Conservation (phyloP, 768 basidiomycete species). For the Cyathus striatus region DNA sequence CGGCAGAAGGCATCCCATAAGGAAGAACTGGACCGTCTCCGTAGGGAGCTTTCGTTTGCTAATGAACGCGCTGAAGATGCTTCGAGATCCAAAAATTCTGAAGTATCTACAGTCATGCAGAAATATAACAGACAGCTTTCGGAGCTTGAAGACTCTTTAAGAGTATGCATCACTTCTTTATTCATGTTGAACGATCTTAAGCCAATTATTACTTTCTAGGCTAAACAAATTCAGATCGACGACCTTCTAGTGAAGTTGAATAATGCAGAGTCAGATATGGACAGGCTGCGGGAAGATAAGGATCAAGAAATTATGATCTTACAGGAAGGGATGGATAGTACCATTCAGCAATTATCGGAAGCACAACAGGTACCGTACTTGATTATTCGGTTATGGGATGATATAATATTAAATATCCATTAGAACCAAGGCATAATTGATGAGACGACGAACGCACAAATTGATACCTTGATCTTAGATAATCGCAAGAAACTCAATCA, state of each 20-base stretch:
- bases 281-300: constrained; percentile 87
- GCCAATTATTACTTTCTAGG: constrained; percentile 33
- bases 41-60: constrained; percentile 89
- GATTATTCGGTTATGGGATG: not conserved
- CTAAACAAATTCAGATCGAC: constrained; percentile 96
- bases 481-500: constrained; percentile 97
- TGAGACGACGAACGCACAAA: constrained; percentile 92
- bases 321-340: constrained; percentile 92
- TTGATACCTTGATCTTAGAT: constrained; percentile 94
- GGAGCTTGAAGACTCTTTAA: constrained; percentile 93
- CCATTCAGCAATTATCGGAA: constrained; percentile 83
- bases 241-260: constrained; percentile 83
- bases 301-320: constrained; percentile 95
- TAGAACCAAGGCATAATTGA: constrained; percentile 83
- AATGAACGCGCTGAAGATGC: constrained; percentile 98
- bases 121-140: constrained; percentile 96
- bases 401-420: constrained; percentile 15
- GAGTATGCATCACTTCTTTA: constrained; percentile 43
- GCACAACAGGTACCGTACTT: constrained; percentile 64
- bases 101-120: constrained; percentile 80
- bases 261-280: constrained; percentile 66
- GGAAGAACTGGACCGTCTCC: constrained; percentile 89
- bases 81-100: constrained; percentile 85
- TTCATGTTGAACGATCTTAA: constrained; percentile 4
- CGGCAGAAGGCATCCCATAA: constrained; percentile 91